Conservation (phyloP, 345 rosid species). For the Combretum micranthum region DNA sequence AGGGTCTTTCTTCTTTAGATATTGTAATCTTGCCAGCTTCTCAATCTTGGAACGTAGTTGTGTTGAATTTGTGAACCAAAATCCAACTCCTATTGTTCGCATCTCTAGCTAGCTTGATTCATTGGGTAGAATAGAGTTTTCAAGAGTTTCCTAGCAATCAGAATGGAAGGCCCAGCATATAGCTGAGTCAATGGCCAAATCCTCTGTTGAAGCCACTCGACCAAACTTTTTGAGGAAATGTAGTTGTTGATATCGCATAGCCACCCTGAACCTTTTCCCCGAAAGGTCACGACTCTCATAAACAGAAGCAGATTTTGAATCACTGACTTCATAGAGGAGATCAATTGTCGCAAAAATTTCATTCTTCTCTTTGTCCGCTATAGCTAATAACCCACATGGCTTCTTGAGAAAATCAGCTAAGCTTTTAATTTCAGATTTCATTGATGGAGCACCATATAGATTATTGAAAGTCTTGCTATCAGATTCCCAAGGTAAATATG, state of each 20-base stretch:
- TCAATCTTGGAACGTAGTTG: conserved; percentile 85
- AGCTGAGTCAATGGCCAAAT: conserved; percentile 52
- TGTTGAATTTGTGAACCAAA: conserved; percentile 64
- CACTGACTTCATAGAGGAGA: conserved; percentile 63
- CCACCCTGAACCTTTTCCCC: conserved; percentile 91
- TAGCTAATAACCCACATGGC: conserved; percentile 29
- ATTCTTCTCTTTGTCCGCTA: conserved; percentile 41
- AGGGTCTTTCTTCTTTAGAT: conserved; percentile 74
- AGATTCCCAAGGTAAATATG: conserved; percentile 22
- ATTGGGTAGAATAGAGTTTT: conserved; percentile 50
- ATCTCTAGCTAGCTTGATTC: conserved; percentile 87
- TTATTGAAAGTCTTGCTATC: conserved; percentile 27
- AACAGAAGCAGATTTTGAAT: conserved; percentile 54
- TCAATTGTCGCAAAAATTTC: conserved; percentile 66
- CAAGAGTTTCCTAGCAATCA: conserved; percentile 75
- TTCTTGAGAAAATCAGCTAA: conserved; percentile 52
- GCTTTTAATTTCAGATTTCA: conserved; percentile 40
- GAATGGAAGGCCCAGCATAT: conserved; percentile 92
- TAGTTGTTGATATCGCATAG: conserved; percentile 66
- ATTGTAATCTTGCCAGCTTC: conserved; percentile 76
- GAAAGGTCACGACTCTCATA: conserved; percentile 80
- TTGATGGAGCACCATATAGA: conserved; percentile 31
- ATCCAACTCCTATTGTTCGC: conserved; percentile 78
- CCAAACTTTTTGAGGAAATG: conserved; percentile 47
- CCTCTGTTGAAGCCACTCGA: conserved; percentile 50